Evolutionary conservation across 1,284 basidiomycete genomes (phyloP), one percentile per base, ranked within the genome.

Genomic region (Phylloboletellus chloephorus): DNA sequence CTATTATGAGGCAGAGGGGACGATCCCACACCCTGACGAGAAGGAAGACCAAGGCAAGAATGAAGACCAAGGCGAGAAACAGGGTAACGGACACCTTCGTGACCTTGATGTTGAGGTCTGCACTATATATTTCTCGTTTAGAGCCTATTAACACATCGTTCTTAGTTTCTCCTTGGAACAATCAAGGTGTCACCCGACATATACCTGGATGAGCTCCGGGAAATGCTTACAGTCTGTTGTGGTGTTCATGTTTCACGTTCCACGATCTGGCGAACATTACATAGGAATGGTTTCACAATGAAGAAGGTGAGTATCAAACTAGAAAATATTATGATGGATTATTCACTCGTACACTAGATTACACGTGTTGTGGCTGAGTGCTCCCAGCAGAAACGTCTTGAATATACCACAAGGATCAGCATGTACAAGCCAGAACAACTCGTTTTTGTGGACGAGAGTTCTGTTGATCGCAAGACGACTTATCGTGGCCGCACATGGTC

Each of bases 241-340:
- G 25, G 39, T n/a, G 13, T 31, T 15, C 2, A 20, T 5, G 34
- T 37, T 13, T 42, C 29, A 17, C 13, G 13, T 21, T 0, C 34
- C 0, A 41, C 30, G 1, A 21, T 41, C 4, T 45, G 38, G 39
- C 2, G 21, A 24, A 37, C 11, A 1, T 24, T 41, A 4, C 11
- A 2, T 1, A 31, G n/a, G 23, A 2, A 10, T 20, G 34, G 43
- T 6, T 37, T 37, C 4, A 45, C 34, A 2, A 45, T 45, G 34
- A 37, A 37, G 28, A 37, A 37, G 12, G 26, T 29, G 54, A 34
- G 21, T 21, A 35, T n/a, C n/a, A n/a, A n/a, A n/a, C n/a, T n/a
- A n/a, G n/a, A n/a, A n/a, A n/a, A n/a, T n/a, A n/a, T n/a, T n/a
- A n/a, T n/a, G n/a, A n/a, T n/a, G n/a, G n/a, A n/a, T n/a, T n/a